Evolutionary conservation across 768 basidiomycete genomes (phyloP), one percentile per base, ranked within the genome.

Genomic region (Boletus insuetus): DNA sequence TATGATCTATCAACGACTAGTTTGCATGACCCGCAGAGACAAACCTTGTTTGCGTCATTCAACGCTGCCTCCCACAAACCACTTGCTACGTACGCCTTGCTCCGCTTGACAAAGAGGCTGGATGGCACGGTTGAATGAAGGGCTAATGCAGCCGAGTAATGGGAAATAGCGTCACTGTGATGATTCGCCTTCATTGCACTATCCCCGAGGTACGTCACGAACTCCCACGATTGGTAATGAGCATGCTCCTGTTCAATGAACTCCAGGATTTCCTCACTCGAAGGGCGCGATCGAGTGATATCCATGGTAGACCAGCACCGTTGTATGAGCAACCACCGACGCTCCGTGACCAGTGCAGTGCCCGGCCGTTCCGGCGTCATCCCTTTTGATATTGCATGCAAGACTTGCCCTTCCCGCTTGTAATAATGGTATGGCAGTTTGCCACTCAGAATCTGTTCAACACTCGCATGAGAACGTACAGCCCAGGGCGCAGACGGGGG

Each of bases 251-350:
- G 22, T 6, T 32, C 10, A 6, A 29, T 0, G 29, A 29, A 29
- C 29, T 29, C 29, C 9, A 62, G 40, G 2, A 76, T 70, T 38
- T 72, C 71, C 13, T 53, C 55, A 12, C 61, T 55, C 14, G 62
- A 62, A 12, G 75, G 76, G 26, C 75, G 64, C 13, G 49, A 35
- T 20, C 11, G 29, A 29, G 29, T 29, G 29, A 29, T 29, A 29
- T 29, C 29, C 8, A 29, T 8, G 29, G 29, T 71, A n/a, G 57
- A 63, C 59, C 63, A 58, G 17, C 63, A 64, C 2, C 43, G 43
- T 40, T 44, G 46, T 14, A 61, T 58, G n/a, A 58, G 61, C 14
- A 3, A 6, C 63, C 55, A 64, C 34, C 58, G 54, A 29, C 13
- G 14, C 9, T 51, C 59, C 6, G 40, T 49, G 19, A 64, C 40